Conservation (phyloP, 164 flowering plant species). For the Cinnamomum micranthum region DNA sequence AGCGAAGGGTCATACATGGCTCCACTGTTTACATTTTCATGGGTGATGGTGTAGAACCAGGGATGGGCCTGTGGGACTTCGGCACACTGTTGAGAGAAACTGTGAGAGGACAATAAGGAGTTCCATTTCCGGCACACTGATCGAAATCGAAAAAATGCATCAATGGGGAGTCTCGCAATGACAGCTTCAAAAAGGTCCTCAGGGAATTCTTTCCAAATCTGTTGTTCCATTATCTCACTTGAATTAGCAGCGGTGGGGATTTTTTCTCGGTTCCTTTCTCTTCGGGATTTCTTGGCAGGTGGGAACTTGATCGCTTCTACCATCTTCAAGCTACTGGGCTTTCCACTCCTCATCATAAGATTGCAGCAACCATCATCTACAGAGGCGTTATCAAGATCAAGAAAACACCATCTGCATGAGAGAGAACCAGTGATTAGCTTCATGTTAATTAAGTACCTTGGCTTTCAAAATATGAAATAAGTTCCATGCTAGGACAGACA, state of each 20-base stretch:
- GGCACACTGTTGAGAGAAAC: slow-evolving; percentile 71
- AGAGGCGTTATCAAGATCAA: slow-evolving; percentile 42
- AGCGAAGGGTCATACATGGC: slow-evolving; percentile 76
- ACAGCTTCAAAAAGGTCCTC: slow-evolving; percentile 93
- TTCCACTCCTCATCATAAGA: slow-evolving; percentile 51
- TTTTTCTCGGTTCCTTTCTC: slow-evolving; percentile 53
- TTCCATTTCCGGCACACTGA: slow-evolving; percentile 90
- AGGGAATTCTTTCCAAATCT: slow-evolving; percentile 90
- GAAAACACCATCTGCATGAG: slow-evolving; percentile 52
- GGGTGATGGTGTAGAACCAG: slow-evolving; percentile 91
- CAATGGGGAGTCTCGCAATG: slow-evolving; percentile 79
- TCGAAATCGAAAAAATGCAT: slow-evolving; percentile 74
- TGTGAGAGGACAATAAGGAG: slow-evolving; percentile 58
- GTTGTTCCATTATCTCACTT: slow-evolving; percentile 52
- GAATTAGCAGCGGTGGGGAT: slow-evolving; percentile 15
- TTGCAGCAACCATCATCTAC: slow-evolving; percentile 42
- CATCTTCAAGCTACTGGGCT: slow-evolving; percentile 50
- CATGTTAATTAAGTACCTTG: not conserved
- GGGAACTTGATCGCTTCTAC: slow-evolving; percentile 58
- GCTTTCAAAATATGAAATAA: not conserved
- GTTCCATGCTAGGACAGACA: no score
- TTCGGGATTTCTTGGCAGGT: slow-evolving; percentile 61
- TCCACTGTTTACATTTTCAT: slow-evolving; percentile 63
- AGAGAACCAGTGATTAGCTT: not conserved
- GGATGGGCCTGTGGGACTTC: slow-evolving; percentile 51